Percentiles rank a stretch among this genome's conserved stretches.
These are phyloP conservation scores for Cryptosporidium viatorum DNA, from an alignment of 169 alveolate species.

Conservation along the genomic window DNA sequence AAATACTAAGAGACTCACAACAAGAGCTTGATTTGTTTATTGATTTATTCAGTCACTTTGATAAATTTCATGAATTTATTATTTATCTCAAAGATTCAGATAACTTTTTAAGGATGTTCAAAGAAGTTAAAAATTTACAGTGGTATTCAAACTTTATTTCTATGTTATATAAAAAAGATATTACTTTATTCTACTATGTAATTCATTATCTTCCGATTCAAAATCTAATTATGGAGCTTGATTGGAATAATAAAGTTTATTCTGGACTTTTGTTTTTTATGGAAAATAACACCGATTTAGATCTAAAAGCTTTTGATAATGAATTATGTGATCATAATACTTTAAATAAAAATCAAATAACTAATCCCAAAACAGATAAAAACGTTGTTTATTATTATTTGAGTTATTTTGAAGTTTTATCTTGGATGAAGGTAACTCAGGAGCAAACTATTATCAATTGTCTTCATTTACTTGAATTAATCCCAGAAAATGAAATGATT, in stretches of 20 bases:
- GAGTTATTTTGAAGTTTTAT: conserved; percentile 37
- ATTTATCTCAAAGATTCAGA: conserved; percentile 17
- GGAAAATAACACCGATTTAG: conserved; percentile 5
- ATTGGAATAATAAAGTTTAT: neutral
- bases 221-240: neutral
- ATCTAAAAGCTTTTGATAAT: neutral
- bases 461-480: conserved; percentile 25
- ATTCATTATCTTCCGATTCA: neutral
- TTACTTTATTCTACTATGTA: conserved; percentile 27
- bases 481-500: conserved; percentile 4
- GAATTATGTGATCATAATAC: neutral
- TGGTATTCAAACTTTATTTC: conserved; percentile 21
- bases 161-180: conserved; percentile 3
- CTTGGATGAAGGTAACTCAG: conserved; percentile 5
- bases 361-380: neutral
- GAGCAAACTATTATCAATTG: conserved; percentile 9
- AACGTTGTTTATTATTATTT: conserved; percentile 13
- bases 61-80: conserved; percentile 22
- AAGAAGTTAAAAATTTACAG: neutral
- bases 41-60: conserved; percentile 36
- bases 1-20: neutral
- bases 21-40: conserved; percentile 16
- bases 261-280: conserved; percentile 6
- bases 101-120: conserved; percentile 4
- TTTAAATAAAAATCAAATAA: neutral